These are phyloP conservation scores for Metschnikowia reukaufii DNA, from an alignment of 805 yeast species.

Conservation along the genomic window DNA sequence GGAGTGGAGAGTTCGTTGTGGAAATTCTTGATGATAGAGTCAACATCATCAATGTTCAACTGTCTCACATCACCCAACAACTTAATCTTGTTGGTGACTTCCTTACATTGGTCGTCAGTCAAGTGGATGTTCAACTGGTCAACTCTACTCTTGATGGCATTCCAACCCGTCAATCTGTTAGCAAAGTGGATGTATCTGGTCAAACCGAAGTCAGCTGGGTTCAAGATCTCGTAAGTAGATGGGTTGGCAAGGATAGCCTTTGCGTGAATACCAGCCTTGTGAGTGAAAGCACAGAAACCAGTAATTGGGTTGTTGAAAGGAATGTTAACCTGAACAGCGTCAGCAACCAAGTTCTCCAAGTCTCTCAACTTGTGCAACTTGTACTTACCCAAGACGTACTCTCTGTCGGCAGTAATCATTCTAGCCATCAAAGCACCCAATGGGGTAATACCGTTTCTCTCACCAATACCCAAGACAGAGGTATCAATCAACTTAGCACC, in stretches of 20 bases:
- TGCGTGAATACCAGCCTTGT: constrained; percentile 64
- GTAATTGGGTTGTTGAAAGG: constrained; percentile 65
- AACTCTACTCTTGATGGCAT: constrained; percentile 60
- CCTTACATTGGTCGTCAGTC: constrained; percentile 58
- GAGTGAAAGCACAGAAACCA: constrained; percentile 65
- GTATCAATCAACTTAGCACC: constrained; percentile 61
- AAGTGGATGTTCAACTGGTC: constrained; percentile 57
- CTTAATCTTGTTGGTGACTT: constrained; percentile 54
- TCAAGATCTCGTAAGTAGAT: constrained; percentile 59
- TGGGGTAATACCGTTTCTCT: constrained; percentile 63
- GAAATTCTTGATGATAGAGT: constrained; percentile 56
- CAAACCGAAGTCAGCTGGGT: constrained; percentile 58
- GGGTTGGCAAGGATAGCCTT: constrained; percentile 64
- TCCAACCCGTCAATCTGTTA: constrained; percentile 63
- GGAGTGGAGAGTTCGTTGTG: constrained; percentile 46
- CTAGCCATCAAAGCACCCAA: constrained; percentile 63
- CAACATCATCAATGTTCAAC: constrained; percentile 60
- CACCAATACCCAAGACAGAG: constrained; percentile 61
- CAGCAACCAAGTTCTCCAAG: constrained; percentile 58
- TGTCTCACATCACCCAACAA: constrained; percentile 60
- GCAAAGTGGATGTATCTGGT: constrained; percentile 64
- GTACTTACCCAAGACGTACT: constrained; percentile 57
- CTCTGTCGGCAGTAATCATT: constrained; percentile 62
- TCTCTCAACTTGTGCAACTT: constrained; percentile 57
- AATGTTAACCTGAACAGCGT: constrained; percentile 56